Percentiles rank a stretch among this genome's conserved stretches.
These are phyloP conservation scores for Polyporus arcularius DNA, from an alignment of 768 basidiomycete genomes.

Conservation along the genomic window DNA sequence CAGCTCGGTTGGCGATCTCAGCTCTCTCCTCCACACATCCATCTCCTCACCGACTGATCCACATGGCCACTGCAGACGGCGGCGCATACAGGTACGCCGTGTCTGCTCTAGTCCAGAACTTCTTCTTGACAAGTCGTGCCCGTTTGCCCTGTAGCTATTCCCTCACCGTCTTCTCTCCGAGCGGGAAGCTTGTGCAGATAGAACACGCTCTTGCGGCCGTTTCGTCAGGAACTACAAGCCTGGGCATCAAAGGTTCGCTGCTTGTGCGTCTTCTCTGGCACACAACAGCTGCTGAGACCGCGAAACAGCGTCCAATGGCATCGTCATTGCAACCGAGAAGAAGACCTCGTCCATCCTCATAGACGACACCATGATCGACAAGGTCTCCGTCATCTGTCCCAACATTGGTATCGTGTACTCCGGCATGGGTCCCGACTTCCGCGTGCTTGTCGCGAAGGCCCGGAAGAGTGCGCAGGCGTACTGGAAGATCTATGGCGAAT, in stretches of 20 bases:
- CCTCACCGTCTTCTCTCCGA: constrained; percentile 98
- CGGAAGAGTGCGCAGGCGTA: constrained; percentile 98
- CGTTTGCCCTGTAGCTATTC: constrained; percentile 71
- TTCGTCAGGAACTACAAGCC: constrained; percentile 90
- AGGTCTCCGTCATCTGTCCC: constrained; percentile 95
- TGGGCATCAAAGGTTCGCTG: constrained; percentile 92
- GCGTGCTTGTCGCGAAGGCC: constrained; percentile 90
- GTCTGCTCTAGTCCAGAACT: neutral
- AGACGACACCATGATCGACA: constrained; percentile 97
- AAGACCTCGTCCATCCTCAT: constrained; percentile 97
- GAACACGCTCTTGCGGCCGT: constrained; percentile 99
- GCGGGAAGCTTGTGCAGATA: constrained; percentile 98
- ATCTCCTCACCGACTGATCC: constrained; percentile 11
- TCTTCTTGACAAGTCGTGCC: constrained; percentile 10
- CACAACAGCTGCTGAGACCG: constrained; percentile 16
- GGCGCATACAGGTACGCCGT: constrained; percentile 39
- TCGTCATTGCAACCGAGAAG: constrained; percentile 99
- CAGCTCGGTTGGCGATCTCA: constrained; percentile 12
- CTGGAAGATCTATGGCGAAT: constrained; percentile 99
- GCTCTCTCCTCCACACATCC: neutral
- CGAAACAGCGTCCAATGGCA: constrained; percentile 88
- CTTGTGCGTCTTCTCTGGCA: neutral
- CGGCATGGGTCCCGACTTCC: constrained; percentile 99
- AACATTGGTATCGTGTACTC: constrained; percentile 99
- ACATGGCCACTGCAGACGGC: constrained; percentile 76